A percentile compares a stretch with the other conserved stretches of the same genome.
These are phyloP conservation scores for Naganishia vaughanmartiniae DNA, from an alignment of 768 basidiomycete species.

Conservation along the genomic window DNA sequence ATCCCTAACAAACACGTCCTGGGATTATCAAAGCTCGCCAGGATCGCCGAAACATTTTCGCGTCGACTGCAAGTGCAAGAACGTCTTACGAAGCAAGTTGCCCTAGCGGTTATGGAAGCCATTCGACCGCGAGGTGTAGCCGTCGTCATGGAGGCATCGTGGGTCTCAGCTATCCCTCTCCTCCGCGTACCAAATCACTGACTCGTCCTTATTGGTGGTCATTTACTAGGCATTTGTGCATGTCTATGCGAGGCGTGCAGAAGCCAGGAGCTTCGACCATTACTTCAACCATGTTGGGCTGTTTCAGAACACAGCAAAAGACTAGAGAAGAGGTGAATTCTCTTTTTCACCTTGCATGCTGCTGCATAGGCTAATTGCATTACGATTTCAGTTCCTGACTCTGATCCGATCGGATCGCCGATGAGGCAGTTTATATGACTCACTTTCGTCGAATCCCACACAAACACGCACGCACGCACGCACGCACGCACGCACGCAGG, in stretches of 20 bases:
- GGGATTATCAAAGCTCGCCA: conserved; percentile 90
- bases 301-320: conserved; percentile 97
- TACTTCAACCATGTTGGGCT: conserved; percentile 96
- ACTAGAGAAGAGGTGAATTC: conserved; percentile 75
- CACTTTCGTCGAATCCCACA: background rate
- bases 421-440: background rate
- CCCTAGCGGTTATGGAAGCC: conserved; percentile 95
- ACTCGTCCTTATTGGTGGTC: conserved; percentile 11
- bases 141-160: conserved; percentile 89
- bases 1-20: conserved; percentile 93
- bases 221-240: conserved; percentile 70
- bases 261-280: conserved; percentile 94
- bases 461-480: background rate
- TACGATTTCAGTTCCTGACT: conserved; percentile 19
- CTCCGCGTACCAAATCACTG: background rate
- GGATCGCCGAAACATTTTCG: conserved; percentile 95
- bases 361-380: background rate
- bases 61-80: conserved; percentile 96
- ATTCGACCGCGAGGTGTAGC: conserved; percentile 97
- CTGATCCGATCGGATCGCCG: conserved; percentile 22
- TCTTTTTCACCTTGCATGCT: background rate
- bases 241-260: conserved; percentile 99
- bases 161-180: conserved; percentile 59
- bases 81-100: conserved; percentile 93
- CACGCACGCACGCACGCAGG: background rate